Evolutionary conservation across 331 rosid species (phyloP).

Genomic region (Phaseolus coccineus): DNA sequence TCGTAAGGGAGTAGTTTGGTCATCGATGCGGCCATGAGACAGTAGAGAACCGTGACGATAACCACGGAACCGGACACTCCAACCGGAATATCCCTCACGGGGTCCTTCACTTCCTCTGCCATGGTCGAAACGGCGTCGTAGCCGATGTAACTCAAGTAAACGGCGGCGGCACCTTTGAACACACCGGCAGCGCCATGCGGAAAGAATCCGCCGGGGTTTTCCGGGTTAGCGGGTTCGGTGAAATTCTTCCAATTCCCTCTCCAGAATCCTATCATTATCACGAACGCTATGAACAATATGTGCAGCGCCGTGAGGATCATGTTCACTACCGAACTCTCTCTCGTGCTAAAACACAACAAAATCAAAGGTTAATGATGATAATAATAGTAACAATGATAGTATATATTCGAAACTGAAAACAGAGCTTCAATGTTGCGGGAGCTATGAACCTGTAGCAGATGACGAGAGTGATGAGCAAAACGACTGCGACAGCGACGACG

Average conservation of each 20-base stretch:
- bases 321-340: constrained; percentile 85
- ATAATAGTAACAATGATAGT: background rate
- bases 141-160: constrained; percentile 86
- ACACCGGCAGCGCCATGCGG: constrained; percentile 78
- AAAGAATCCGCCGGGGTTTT: constrained; percentile 68
- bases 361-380: background rate
- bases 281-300: constrained; percentile 71
- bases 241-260: constrained; percentile 83
- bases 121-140: constrained; percentile 97
- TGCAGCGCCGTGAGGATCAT: constrained; percentile 82
- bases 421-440: background rate
- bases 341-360: constrained; percentile 53
- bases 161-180: constrained; percentile 78
- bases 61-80: constrained; percentile 91
- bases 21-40: constrained; percentile 95
- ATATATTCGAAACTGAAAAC: background rate
- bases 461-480: constrained; percentile 65
- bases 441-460: constrained; percentile 78
- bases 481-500: constrained; percentile 75
- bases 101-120: constrained; percentile 88
- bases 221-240: constrained; percentile 64
- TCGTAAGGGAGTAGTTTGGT: constrained; percentile 90
- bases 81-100: constrained; percentile 84
- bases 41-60: constrained; percentile 75
- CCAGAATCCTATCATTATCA: constrained; percentile 72